Conservation (phyloP, 2,329 filamentous ascomycete species). For the Teratosphaeria epicoccoides region DNA sequence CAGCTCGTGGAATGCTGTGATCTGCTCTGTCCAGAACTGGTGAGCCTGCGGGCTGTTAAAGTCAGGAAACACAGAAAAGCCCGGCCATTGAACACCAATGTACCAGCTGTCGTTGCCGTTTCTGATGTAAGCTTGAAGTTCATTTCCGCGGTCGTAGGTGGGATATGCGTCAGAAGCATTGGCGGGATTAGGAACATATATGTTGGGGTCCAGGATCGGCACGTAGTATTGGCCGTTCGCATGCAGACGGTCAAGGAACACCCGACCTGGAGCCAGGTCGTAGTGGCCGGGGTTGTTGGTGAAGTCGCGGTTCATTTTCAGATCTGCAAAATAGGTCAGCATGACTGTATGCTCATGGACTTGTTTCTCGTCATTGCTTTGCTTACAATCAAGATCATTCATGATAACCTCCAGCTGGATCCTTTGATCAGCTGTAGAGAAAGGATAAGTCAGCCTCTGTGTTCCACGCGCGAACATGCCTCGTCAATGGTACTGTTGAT, state of each 20-base stretch:
- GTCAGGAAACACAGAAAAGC: conserved; percentile 13
- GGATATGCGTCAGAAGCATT: conserved; percentile 51
- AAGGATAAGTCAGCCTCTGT: conserved; percentile 26
- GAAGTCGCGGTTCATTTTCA: conserved; percentile 48
- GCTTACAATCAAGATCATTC: conserved; percentile 31
- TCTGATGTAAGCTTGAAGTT: conserved; percentile 39
- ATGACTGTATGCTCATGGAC: neutral
- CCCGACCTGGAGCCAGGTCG: conserved; percentile 42
- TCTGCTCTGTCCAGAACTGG: conserved; percentile 15
- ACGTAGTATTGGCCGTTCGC: conserved; percentile 45
- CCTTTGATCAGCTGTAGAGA: conserved; percentile 13
- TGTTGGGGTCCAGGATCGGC: conserved; percentile 49
- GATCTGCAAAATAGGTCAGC: conserved; percentile 22
- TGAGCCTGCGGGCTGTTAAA: conserved; percentile 14
- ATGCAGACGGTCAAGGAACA: conserved; percentile 44
- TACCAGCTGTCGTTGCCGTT: conserved; percentile 43
- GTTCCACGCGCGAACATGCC: conserved; percentile 16
- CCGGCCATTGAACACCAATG: conserved; percentile 14
- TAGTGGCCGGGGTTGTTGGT: conserved; percentile 45
- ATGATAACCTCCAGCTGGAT: conserved; percentile 20
- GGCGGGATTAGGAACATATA: conserved; percentile 59
- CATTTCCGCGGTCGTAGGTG: conserved; percentile 39
- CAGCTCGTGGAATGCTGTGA: conserved; percentile 8
- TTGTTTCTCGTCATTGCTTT: neutral
- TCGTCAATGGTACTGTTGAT: no score